A percentile compares a stretch with the other conserved stretches of the same genome.
Evolutionary conservation across 257 asterid species (phyloP).

Genomic region (Nicotiana otophora): DNA sequence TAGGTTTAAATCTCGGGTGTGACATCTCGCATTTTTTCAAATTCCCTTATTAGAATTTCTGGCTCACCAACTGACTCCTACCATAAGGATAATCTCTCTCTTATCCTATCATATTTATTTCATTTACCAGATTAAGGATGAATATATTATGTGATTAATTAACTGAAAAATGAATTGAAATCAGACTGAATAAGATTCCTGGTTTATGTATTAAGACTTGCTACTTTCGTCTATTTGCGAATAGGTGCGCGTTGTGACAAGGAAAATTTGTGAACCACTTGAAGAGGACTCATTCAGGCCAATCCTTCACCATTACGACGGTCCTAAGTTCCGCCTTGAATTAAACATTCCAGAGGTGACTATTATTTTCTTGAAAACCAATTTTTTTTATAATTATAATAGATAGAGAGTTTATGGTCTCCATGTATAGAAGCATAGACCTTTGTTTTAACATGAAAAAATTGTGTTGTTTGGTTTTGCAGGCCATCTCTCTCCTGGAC

Average conservation of each 20-base stretch:
- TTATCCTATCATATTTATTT: neutral
- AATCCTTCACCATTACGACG: conserved; percentile 91
- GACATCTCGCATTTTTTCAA: no score
- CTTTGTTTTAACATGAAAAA: neutral
- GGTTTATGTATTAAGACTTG: neutral
- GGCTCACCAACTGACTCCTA: no score
- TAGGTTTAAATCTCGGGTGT: no score
- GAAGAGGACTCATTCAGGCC: conserved; percentile 98
- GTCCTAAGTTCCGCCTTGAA: conserved; percentile 96
- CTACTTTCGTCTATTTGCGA: neutral
- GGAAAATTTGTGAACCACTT: conserved; percentile 81
- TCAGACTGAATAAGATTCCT: neutral
- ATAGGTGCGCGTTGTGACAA: conserved; percentile 74
- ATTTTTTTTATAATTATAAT: no score
- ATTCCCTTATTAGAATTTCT: no score
- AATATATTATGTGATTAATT: neutral
- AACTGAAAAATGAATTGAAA: neutral
- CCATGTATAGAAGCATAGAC: neutral
- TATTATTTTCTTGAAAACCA: neutral
- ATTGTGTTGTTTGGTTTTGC: conserved; percentile 14
- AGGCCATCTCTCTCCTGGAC: conserved; percentile 90
- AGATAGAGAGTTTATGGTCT: neutral
- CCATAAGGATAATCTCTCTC: neutral
- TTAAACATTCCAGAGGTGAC: conserved; percentile 81
- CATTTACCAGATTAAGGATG: neutral